Percentiles rank a stretch among this genome's conserved stretches.
Evolutionary conservation across 2,329 filamentous ascomycete species (phyloP).

Genomic region (Alternaria alternata): DNA sequence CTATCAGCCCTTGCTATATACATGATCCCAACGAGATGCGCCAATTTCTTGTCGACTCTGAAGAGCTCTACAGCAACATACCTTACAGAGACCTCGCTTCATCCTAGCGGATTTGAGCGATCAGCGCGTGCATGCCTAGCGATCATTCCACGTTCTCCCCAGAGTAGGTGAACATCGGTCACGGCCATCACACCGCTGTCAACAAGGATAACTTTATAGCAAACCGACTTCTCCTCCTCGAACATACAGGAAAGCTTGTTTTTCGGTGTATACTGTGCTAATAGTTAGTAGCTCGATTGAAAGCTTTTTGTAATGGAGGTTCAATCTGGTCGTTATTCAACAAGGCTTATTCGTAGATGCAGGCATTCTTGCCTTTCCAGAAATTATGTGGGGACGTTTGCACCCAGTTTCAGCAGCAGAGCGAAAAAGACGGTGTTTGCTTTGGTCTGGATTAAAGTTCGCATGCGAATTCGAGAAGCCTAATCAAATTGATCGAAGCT

Average conservation of each 20-base stretch:
- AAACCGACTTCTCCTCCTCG: neutral
- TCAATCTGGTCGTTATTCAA: neutral
- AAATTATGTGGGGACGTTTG: neutral
- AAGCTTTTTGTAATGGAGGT: neutral
- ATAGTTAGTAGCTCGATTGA: neutral
- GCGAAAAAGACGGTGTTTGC: neutral
- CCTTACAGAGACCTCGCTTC: neutral
- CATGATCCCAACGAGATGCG: neutral
- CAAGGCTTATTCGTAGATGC: neutral
- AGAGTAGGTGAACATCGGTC: neutral
- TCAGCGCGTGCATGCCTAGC: no score
- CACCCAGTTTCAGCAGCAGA: neutral
- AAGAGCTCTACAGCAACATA: neutral
- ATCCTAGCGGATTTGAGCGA: no score
- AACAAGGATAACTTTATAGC: neutral
- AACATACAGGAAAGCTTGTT: neutral
- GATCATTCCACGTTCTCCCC: neutral
- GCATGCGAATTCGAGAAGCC: no score
- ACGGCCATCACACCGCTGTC: neutral
- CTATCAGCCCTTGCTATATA: neutral
- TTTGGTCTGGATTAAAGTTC: neutral
- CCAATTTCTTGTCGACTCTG: neutral
- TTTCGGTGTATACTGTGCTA: neutral
- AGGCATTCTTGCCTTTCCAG: neutral
- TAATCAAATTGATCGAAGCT: neutral